Conservation (phyloP, 176 grass and related monocot genomes). For the Oryza australiensis region DNA sequence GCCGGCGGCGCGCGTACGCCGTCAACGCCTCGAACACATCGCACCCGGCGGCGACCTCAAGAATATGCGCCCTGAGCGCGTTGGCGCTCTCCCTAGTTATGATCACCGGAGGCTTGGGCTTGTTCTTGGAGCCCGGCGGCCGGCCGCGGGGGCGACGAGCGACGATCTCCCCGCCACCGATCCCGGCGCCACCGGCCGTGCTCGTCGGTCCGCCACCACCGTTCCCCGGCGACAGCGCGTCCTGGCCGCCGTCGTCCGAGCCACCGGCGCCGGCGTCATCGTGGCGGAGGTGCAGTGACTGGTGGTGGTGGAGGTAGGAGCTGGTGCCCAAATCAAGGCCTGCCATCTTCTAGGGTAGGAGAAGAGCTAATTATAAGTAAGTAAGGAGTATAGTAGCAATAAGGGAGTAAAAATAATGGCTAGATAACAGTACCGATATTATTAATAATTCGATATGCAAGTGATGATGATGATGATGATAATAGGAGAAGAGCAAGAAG, state of each 20-base stretch:
- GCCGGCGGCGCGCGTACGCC: constrained; percentile 75
- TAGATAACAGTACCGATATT: constrained; percentile 70
- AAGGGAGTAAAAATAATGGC: constrained; percentile 56
- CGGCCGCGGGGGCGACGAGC: constrained; percentile 75
- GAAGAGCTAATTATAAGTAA: constrained; percentile 58
- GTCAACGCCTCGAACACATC: constrained; percentile 88
- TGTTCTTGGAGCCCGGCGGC: constrained; percentile 92
- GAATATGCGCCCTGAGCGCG: constrained; percentile 85
- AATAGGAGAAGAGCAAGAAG: constrained; percentile 38
- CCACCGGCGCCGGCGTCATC: constrained; percentile 22
- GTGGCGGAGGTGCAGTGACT: constrained; percentile 39
- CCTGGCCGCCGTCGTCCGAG: constrained; percentile 28
- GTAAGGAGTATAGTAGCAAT: constrained; percentile 54
- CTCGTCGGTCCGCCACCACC: neutral
- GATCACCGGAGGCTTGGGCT: constrained; percentile 96
- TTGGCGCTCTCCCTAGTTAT: constrained; percentile 95
- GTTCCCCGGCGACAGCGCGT: neutral
- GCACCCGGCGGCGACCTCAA: constrained; percentile 83
- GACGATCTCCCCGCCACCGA: constrained; percentile 42
- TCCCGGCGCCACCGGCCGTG: constrained; percentile 29
- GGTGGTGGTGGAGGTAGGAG: constrained; percentile 76
- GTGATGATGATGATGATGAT: constrained; percentile 54
- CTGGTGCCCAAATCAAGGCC: constrained; percentile 84
- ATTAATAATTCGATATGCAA: constrained; percentile 64
- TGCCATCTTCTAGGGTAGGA: constrained; percentile 72